Percentiles rank a stretch among this genome's conserved stretches.
Evolutionary conservation across 2,329 filamentous ascomycete genomes (phyloP).

Genomic region (Epichloe festucae): DNA sequence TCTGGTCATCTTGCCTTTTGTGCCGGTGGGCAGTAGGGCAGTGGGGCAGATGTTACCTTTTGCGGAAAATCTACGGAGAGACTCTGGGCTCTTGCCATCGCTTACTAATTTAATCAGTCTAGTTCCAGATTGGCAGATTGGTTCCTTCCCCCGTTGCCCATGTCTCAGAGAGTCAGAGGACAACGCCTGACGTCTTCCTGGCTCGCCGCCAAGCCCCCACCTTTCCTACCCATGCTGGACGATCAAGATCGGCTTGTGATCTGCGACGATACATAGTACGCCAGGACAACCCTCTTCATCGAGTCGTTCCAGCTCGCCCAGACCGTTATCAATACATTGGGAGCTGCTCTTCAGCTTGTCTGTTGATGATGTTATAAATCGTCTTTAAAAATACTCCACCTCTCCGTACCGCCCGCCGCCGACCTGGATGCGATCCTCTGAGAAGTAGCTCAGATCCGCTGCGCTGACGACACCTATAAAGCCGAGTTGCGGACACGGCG

Average conservation of each 20-base stretch:
- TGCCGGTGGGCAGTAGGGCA: background rate
- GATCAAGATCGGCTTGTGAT: slow-evolving; percentile 1
- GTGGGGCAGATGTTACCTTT: background rate
- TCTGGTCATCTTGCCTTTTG: background rate
- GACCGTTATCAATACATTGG: background rate
- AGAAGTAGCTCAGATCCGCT: background rate
- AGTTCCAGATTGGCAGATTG: background rate
- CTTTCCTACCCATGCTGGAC: background rate
- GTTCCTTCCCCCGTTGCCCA: background rate
- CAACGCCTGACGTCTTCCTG: slow-evolving; percentile 7
- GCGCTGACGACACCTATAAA: background rate
- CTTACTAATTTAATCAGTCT: slow-evolving; percentile 1
- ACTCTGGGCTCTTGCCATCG: background rate
- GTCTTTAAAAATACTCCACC: background rate
- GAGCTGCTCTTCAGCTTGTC: background rate
- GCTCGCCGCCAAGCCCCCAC: background rate
- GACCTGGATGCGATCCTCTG: background rate
- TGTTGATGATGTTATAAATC: background rate
- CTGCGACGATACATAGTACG: background rate
- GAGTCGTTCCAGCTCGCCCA: background rate
- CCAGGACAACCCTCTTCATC: background rate
- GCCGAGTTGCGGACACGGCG: background rate
- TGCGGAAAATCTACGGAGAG: slow-evolving; percentile 11
- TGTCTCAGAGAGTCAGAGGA: background rate
- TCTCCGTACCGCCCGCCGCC: background rate